Evolutionary conservation across 805 yeast species (phyloP).

Genomic region (Hermanozyma aechmeae): DNA sequence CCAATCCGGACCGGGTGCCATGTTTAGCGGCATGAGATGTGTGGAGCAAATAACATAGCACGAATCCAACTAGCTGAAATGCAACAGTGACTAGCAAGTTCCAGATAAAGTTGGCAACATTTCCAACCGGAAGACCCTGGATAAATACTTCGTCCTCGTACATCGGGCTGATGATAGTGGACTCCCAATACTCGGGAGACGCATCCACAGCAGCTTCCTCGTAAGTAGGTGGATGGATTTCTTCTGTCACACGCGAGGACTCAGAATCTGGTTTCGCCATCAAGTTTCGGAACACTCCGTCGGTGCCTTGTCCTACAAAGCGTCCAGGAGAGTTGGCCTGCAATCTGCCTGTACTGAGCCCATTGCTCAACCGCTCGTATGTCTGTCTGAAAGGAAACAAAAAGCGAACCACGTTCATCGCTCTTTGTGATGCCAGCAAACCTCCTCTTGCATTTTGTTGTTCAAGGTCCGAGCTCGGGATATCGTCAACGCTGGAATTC

Average conservation of each 20-base stretch:
- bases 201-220: constrained; percentile 93
- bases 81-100: constrained; percentile 81
- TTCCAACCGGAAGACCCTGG: constrained; percentile 94
- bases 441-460: too few relatives aligned
- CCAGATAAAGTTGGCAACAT: constrained; percentile 83
- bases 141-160: constrained; percentile 85
- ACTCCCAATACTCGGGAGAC: constrained; percentile 96
- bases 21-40: constrained; percentile 96
- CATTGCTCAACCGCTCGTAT: constrained; percentile 33
- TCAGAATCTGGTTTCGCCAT: constrained; percentile 78
- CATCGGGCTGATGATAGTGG: constrained; percentile 70
- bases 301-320: constrained; percentile 44
- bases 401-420: constrained; percentile 21
- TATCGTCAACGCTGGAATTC: too few relatives aligned
- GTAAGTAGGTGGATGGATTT: constrained; percentile 72
- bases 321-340: constrained; percentile 34
- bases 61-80: constrained; percentile 89
- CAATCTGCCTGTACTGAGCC: constrained; percentile 33
- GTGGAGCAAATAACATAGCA: constrained; percentile 81
- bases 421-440: constrained; percentile 14
- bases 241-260: constrained; percentile 23
- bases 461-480: too few relatives aligned
- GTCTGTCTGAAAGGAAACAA: constrained; percentile 33
- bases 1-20: constrained; percentile 89
- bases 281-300: constrained; percentile 90